A percentile compares a stretch with the other conserved stretches of the same genome.
phyloP scores from a whole-genome alignment of 2,329 filamentous ascomycete species.

The Metarhizium anisopliae region DNA sequence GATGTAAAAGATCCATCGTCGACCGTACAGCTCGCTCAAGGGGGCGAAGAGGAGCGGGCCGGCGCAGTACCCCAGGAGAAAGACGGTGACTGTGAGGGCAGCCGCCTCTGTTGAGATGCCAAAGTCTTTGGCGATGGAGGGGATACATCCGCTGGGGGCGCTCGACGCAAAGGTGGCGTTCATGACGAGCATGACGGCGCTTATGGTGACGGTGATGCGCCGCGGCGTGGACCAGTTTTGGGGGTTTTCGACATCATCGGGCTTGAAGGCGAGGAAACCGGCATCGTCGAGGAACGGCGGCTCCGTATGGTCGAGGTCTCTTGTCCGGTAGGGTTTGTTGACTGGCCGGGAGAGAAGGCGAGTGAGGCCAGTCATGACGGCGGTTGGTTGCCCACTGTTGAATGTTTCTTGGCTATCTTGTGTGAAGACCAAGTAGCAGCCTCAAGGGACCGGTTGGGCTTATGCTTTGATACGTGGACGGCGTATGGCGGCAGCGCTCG shows the following conservation, averaged over 20 bases:
- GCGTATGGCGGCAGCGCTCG: background rate
- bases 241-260: conserved; percentile 41
- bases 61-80: conserved; percentile 46
- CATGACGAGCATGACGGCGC: conserved; percentile 37
- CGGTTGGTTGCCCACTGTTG: background rate
- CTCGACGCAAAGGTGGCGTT: conserved; percentile 44
- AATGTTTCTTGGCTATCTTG: background rate
- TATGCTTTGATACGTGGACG: too few relatives aligned
- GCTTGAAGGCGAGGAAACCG: conserved; percentile 41
- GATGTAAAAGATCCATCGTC: conserved; percentile 43
- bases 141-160: conserved; percentile 23
- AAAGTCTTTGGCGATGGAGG: conserved; percentile 25
- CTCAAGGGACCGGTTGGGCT: background rate
- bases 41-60: conserved; percentile 52
- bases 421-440: too few relatives aligned
- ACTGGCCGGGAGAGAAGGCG: conserved; percentile 40
- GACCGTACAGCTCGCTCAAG: conserved; percentile 47
- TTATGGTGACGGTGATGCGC: conserved; percentile 31
- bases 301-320: conserved; percentile 15
- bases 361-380: conserved; percentile 5
- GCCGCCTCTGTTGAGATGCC: conserved; percentile 36
- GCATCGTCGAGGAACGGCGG: conserved; percentile 36
- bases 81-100: conserved; percentile 42
- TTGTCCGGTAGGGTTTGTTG: conserved; percentile 41
- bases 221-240: conserved; percentile 35